These are phyloP conservation scores for Candida ipomoeae DNA, from an alignment of 805 yeast species.

Conservation along the genomic window DNA sequence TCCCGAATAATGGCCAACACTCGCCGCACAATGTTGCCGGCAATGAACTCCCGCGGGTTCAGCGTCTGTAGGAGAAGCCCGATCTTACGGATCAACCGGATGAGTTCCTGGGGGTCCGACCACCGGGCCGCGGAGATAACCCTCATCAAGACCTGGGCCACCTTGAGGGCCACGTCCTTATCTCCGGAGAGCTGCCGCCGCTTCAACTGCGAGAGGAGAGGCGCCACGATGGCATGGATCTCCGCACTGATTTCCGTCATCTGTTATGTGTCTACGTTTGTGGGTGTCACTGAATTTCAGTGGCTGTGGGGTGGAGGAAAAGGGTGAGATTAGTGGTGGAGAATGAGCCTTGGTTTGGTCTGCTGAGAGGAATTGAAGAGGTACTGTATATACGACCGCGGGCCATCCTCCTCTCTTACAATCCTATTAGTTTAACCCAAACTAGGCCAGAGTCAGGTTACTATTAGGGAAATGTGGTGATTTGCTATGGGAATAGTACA, in stretches of 20 bases:
- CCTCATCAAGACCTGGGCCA: conserved; percentile 81
- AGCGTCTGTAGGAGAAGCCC: conserved; percentile 72
- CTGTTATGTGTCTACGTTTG: neutral
- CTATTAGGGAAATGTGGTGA: too few relatives aligned
- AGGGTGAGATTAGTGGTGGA: too few relatives aligned
- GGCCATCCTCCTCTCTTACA: too few relatives aligned
- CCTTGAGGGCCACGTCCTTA: conserved; percentile 75
- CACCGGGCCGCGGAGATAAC: conserved; percentile 88
- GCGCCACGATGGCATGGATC: conserved; percentile 33
- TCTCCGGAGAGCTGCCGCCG: conserved; percentile 84
- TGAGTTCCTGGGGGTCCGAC: conserved; percentile 71
- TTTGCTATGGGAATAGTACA: too few relatives aligned
- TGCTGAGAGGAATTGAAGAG: too few relatives aligned
- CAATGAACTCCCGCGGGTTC: conserved; percentile 82
- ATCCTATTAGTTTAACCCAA: too few relatives aligned
- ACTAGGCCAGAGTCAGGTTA: too few relatives aligned
- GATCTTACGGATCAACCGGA: conserved; percentile 64
- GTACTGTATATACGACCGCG: too few relatives aligned
- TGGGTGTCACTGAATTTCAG: neutral
- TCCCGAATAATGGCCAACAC: conserved; percentile 84
- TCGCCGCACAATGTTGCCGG: conserved; percentile 89
- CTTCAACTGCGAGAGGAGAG: conserved; percentile 53
- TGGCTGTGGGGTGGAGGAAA: neutral
- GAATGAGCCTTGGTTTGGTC: too few relatives aligned
- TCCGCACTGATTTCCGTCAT: conserved; percentile 23